Evolutionary conservation across 495 filamentous ascomycete species (phyloP).

Genomic region (Aspergillus egyptiacus): DNA sequence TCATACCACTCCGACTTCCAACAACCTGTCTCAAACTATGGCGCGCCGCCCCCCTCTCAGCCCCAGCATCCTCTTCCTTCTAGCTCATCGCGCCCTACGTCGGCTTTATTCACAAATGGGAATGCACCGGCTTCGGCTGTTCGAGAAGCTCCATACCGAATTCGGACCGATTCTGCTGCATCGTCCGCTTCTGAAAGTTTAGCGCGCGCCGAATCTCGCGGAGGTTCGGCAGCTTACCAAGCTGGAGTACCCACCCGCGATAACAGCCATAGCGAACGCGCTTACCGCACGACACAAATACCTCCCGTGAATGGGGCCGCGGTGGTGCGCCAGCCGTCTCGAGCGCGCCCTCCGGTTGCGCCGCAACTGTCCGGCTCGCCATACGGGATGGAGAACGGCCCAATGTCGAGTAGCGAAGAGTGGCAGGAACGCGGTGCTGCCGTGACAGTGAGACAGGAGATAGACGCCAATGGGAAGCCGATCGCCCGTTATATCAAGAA

Average conservation of each 20-base stretch:
- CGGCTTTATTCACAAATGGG: constrained; percentile 49
- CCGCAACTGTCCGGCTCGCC: constrained; percentile 51
- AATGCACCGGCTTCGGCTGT: constrained; percentile 30
- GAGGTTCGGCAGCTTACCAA: constrained; percentile 55
- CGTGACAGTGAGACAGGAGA: constrained; percentile 67
- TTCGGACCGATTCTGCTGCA: constrained; percentile 59
- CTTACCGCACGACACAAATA: constrained; percentile 56
- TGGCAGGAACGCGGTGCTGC: constrained; percentile 95
- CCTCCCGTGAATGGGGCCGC: constrained; percentile 48
- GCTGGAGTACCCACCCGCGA: constrained; percentile 62
- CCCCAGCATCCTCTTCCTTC: constrained; percentile 32
- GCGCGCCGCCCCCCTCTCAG: constrained; percentile 37
- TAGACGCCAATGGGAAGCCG: constrained; percentile 75
- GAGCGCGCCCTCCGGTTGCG: constrained; percentile 42
- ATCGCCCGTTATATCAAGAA: constrained; percentile 86
- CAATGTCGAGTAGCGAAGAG: constrained; percentile 71
- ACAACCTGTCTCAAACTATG: constrained; percentile 23
- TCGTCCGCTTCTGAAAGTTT: constrained; percentile 53
- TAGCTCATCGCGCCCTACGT: constrained; percentile 47
- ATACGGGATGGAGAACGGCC: constrained; percentile 60
- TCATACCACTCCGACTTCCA: constrained; percentile 19
- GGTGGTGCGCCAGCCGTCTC: constrained; percentile 45
- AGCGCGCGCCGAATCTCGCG: constrained; percentile 54
- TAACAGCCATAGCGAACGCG: constrained; percentile 61
- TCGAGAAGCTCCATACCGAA: constrained; percentile 50